Evolutionary conservation across 2,329 filamentous ascomycete species (phyloP).

Genomic region (Fusarium subtropicale): DNA sequence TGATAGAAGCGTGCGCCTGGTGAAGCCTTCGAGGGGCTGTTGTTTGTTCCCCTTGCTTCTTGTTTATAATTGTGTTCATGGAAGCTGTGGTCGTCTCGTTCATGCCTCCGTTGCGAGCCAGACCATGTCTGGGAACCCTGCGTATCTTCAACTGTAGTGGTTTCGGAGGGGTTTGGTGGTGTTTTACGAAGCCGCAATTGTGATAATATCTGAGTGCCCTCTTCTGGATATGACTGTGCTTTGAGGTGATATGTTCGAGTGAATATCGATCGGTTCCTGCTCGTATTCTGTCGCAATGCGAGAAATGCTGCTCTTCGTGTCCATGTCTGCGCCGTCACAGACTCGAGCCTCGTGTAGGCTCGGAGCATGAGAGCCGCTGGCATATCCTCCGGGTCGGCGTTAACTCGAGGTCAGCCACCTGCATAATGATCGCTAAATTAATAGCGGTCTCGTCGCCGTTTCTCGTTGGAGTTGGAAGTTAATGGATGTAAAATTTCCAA

Average conservation of each 20-base stretch:
- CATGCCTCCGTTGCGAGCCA: background rate
- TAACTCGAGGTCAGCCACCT: slow-evolving; percentile 31
- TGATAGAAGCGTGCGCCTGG: background rate
- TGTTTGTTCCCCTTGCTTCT: background rate
- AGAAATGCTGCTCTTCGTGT: slow-evolving; percentile 32
- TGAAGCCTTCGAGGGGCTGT: background rate
- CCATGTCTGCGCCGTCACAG: slow-evolving; percentile 29
- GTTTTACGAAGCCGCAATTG: slow-evolving; percentile 31
- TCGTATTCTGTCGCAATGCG: slow-evolving; percentile 20
- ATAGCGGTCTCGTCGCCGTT: slow-evolving; percentile 13
- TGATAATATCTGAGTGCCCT: slow-evolving; percentile 29
- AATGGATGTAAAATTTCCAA: slow-evolving; percentile 22
- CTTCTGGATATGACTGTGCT: background rate
- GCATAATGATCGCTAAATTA: slow-evolving; percentile 38
- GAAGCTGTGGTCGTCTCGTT: background rate
- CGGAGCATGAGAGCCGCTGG: slow-evolving; percentile 43
- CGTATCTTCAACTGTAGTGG: background rate
- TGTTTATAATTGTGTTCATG: background rate
- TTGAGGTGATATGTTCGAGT: slow-evolving; percentile 28
- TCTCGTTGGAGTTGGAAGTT: slow-evolving; percentile 1
- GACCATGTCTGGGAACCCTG: slow-evolving; percentile 1
- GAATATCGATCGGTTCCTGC: slow-evolving; percentile 8
- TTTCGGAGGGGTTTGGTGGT: slow-evolving; percentile 13
- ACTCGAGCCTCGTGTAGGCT: slow-evolving; percentile 42
- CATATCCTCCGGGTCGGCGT: slow-evolving; percentile 44